These are phyloP conservation scores for Gossypium raimondii DNA, from an alignment of 345 rosid species.

Conservation along the genomic window DNA sequence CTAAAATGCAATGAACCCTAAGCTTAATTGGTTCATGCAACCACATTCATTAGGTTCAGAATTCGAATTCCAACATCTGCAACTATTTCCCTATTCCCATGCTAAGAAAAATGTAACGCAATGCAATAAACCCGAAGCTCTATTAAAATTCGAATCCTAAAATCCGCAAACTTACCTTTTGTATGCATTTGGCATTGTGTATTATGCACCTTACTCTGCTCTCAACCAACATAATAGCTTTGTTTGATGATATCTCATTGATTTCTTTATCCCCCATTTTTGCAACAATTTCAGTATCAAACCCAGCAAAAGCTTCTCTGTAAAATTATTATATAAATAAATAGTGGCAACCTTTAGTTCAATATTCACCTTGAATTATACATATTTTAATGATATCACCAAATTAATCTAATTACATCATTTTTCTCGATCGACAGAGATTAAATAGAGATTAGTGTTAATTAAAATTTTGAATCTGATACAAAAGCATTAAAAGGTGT, in stretches of 20 bases:
- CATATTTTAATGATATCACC: not conserved
- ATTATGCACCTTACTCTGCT: slow-evolving; percentile 81
- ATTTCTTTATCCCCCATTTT: slow-evolving; percentile 85
- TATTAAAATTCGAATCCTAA: too few relatives aligned
- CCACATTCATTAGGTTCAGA: too few relatives aligned
- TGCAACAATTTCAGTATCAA: slow-evolving; percentile 69
- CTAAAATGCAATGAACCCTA: too few relatives aligned
- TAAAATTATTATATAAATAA: not conserved
- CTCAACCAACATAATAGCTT: slow-evolving; percentile 69
- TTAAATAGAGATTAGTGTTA: too few relatives aligned
- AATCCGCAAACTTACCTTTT: slow-evolving; percentile 49
- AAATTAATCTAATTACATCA: not conserved
- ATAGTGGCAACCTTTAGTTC: slow-evolving; percentile 6
- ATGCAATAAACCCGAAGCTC: too few relatives aligned
- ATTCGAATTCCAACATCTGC: too few relatives aligned
- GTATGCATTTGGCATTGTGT: slow-evolving; percentile 84
- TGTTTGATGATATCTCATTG: slow-evolving; percentile 57
- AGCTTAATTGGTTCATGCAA: too few relatives aligned
- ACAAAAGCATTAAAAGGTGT: not conserved
- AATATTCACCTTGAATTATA: not conserved
- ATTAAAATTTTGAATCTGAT: not conserved
- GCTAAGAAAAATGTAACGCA: too few relatives aligned
- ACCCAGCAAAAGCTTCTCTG: slow-evolving; percentile 76
- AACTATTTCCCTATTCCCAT: too few relatives aligned
- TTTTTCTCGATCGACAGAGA: too few relatives aligned